Conservation (phyloP, 2,329 filamentous ascomycete species). For the Pezicula carpinea region DNA sequence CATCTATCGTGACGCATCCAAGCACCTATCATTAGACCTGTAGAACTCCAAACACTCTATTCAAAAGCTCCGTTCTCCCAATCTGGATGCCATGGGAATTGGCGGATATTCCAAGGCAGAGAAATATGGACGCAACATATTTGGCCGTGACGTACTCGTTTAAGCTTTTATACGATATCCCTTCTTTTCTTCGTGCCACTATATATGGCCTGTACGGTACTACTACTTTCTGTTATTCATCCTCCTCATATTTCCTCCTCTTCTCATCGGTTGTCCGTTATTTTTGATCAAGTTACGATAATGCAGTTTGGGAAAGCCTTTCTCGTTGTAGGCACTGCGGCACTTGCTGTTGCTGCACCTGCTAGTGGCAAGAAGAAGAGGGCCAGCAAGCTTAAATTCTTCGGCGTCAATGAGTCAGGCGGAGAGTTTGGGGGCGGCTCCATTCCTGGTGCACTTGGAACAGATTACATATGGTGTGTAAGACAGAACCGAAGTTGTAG, state of each 20-base stretch:
- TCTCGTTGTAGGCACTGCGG: conserved; percentile 2
- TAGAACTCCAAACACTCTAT: too few species aligned
- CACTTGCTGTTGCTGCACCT: conserved; percentile 14
- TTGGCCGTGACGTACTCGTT: too few species aligned
- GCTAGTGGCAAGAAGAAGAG: conserved; percentile 27
- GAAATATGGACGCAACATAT: too few species aligned
- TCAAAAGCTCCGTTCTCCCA: too few species aligned
- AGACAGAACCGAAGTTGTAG: conserved; percentile 35
- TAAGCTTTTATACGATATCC: too few species aligned
- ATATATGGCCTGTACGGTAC: too few species aligned
- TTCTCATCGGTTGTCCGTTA: background rate
- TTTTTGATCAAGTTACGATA: background rate
- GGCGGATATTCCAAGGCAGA: too few species aligned
- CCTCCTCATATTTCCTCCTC: background rate
- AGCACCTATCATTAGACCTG: too few species aligned
- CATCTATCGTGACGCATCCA: too few species aligned
- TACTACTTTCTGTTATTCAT: background rate
- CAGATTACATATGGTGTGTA: conserved; percentile 55
- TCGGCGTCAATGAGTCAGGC: conserved; percentile 39
- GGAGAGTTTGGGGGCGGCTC: conserved; percentile 55
- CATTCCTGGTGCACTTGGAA: conserved; percentile 48
- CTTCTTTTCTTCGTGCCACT: too few species aligned
- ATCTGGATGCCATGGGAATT: too few species aligned
- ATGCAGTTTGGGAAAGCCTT: conserved; percentile 6
- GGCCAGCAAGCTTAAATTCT: conserved; percentile 31